Base-by-base conservation (phyloP, 352 stramenopile species). In the Phytophthora lateralis region DNA sequence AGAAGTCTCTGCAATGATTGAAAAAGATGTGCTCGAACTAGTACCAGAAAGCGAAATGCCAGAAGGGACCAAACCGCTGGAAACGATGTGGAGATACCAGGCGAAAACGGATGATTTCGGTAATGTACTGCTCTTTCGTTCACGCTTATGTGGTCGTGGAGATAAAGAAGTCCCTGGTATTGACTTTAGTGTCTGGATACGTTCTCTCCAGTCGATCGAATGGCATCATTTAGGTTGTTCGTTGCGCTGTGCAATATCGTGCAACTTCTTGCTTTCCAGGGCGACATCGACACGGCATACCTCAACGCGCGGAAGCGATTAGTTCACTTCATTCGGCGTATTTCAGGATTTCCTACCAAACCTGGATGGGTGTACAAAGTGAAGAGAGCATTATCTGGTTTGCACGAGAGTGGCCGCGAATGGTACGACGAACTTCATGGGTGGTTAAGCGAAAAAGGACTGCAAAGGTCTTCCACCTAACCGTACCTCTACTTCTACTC, bases 1-100 rank as follows among this genome's bases (percentile, higher is more conserved):
- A 9, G 55, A 52, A n/a, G 2, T 56, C 4, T 4, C 32, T 18
- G 18, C 44, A 15, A 62, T 54, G 44, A 14, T n/a, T 5, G 43
- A 54, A 42, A 61, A 62, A 48, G 15, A n/a, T n/a, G n/a, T n/a
- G n/a, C n/a, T n/a, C n/a, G n/a, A n/a, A n/a, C n/a, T 55, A 2
- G 34, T 55, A 8, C 44, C 34, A 12, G 42, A 53, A 34, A 62
- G 32, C 41, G 32, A 62, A 34, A 54, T 62, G 2, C 54, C 44
- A 4, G n/a, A 30, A 6, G 43, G 43, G 9, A 41, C 21, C 0
- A 49, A 55, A 17, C 2, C 7, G 6, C 17, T 62, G 3, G 34
- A 49, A 10, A 62, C 44, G 1, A 55, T 62, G 54, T 55, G 54
- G 54, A 18, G 44, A 54, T 55, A 35, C 3, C 34, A 62, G 18